Evolutionary conservation across 495 filamentous ascomycete species (phyloP), one percentile per base, ranked within the genome.

Genomic region (Xylona heveae): DNA sequence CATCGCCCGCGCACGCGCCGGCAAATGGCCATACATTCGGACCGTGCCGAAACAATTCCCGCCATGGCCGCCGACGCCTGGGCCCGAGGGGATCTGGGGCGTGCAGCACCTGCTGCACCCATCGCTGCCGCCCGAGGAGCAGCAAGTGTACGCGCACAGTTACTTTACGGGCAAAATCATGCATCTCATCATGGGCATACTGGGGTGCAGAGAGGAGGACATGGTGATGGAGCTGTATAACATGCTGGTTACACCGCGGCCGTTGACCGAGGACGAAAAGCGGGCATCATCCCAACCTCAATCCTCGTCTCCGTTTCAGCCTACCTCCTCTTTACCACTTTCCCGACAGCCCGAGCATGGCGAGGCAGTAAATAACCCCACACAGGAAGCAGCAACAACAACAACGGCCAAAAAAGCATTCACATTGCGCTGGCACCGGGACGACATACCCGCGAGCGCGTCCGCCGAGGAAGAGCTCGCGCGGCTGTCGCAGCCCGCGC

Each of bases 11-110:
- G 70, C 76, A 23, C 63, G 68, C 38, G 33, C 54, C 5, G 77
- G 76, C 19, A 23, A 52, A 30, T 88, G 78, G 78, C 76, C 74
- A 9, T 62, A 76, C 55, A 66, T 88, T 50, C 72, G 79, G 44
- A 82, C 75, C 3, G 67, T 83, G 13, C 76, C 74, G 31, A 83
- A 83, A 44, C 78, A 84, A 49, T 88, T 88, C 58, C 79, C 79
- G 1, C 79, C 79, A 5, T 84, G 78, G 77, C 59, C 64, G 16
- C 51, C 54, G 1, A 57, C 52, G 23, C 42, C 54, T 0, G 59
- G 59, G 0, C 54, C 57, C 0, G 53, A 61, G 31, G 78, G 76
- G 14, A 81, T 88, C 51, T 88, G 79, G 79, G 79, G 79, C 36
- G 70, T 85, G 6, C 78, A 84, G 58, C 77, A 82, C 50, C 65